Percentiles rank a stretch among this genome's conserved stretches.
Conservation (phyloP, 495 filamentous ascomycete genomes). For the Lasiosphaeria hispida region DNA sequence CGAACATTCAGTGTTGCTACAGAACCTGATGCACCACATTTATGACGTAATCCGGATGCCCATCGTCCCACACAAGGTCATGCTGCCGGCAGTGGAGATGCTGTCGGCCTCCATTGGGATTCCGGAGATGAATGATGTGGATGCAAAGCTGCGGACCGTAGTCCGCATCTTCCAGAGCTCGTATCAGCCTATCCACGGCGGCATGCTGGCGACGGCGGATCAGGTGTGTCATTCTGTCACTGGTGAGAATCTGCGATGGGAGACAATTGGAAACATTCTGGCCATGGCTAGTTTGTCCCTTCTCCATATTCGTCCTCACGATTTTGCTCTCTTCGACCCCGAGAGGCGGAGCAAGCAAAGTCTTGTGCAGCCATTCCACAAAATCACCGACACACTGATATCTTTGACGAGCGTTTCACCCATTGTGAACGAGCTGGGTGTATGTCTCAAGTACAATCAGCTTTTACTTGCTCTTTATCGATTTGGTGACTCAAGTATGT, state of each 20-base stretch:
- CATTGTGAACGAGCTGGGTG: constrained; percentile 13
- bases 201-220: constrained; percentile 8
- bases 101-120: constrained; percentile 6
- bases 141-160: constrained; percentile 11
- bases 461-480: constrained; percentile 12
- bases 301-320: constrained; percentile 7
- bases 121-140: neutral
- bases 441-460: constrained; percentile 14
- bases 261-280: constrained; percentile 12
- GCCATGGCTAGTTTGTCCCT: constrained; percentile 11
- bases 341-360: constrained; percentile 9
- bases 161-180: constrained; percentile 17
- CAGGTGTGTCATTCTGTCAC: constrained; percentile 7
- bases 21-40: constrained; percentile 11
- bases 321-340: constrained; percentile 8
- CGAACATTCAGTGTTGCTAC: neutral
- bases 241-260: constrained; percentile 12
- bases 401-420: constrained; percentile 8
- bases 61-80: constrained; percentile 11
- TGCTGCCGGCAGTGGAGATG: constrained; percentile 7
- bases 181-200: constrained; percentile 10
- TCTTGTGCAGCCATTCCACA: constrained; percentile 9
- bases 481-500: constrained; percentile 13
- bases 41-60: constrained; percentile 13
- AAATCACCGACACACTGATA: constrained; percentile 5